Conservation (phyloP, 2,329 filamentous ascomycete species). For the Penicillium sp. region DNA sequence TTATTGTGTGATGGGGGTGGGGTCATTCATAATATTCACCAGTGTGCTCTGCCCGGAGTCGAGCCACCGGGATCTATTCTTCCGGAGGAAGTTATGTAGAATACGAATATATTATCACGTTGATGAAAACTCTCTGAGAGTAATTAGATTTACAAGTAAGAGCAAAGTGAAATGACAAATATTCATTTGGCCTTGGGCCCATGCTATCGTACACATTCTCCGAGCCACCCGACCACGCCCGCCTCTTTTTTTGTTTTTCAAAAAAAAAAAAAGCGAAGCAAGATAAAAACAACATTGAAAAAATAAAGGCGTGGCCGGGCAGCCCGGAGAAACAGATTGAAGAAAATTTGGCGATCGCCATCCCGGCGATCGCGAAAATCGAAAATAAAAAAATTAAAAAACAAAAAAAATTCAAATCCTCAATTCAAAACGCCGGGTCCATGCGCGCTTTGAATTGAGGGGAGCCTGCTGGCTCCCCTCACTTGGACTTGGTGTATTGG, state of each 20-base stretch:
- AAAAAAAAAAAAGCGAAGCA: constrained; percentile 3
- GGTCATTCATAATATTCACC: constrained; percentile 6
- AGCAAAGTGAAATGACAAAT: constrained; percentile 1
- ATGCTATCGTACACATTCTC: constrained; percentile 24
- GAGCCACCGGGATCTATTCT: constrained; percentile 7
- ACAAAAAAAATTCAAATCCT: background rate
- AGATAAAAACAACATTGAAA: constrained; percentile 4
- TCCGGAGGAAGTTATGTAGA: constrained; percentile 17
- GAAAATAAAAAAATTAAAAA: background rate
- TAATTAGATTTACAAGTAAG: background rate
- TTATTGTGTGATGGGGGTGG: background rate
- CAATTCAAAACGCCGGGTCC: constrained; percentile 9
- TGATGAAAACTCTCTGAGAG: background rate
- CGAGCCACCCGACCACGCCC: constrained; percentile 15
- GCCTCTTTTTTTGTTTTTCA: constrained; percentile 6
- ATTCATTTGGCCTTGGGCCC: constrained; percentile 14
- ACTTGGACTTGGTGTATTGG: constrained; percentile 15
- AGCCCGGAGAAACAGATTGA: constrained; percentile 6
- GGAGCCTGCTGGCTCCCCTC: background rate
- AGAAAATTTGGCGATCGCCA: constrained; percentile 1
- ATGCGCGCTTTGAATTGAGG: constrained; percentile 3
- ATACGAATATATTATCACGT: constrained; percentile 18
- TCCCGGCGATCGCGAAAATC: background rate
- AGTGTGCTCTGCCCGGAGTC: constrained; percentile 7
- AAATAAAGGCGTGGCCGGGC: constrained; percentile 3